phyloP scores from a whole-genome alignment of 2,329 filamentous ascomycete species.

The Colletotrichum sojae region DNA sequence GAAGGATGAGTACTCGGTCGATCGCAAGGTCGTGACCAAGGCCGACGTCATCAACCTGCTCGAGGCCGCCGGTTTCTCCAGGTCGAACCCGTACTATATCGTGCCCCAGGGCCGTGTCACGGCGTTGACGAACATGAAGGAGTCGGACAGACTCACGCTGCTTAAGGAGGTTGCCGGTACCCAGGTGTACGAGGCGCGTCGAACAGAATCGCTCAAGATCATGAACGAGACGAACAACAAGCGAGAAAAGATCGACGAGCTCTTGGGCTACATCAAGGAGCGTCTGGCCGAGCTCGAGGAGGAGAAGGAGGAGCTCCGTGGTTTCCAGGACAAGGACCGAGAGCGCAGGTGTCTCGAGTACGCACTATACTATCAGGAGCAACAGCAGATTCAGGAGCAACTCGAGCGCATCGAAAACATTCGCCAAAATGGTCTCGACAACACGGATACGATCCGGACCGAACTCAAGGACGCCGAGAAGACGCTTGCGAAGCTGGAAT shows the following conservation, averaged over 20 bases:
- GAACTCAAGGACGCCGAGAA: conserved; percentile 85
- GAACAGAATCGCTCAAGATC: conserved; percentile 93
- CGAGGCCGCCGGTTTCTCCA: conserved; percentile 95
- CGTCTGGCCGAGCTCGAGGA: conserved; percentile 91
- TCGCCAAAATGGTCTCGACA: conserved; percentile 85
- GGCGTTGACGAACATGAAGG: conserved; percentile 98
- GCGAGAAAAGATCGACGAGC: conserved; percentile 92
- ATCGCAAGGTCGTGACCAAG: conserved; percentile 96
- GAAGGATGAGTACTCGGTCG: conserved; percentile 98
- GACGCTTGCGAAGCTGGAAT: conserved; percentile 81
- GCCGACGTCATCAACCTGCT: conserved; percentile 94
- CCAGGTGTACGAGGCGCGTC: conserved; percentile 93
- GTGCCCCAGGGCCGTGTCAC: conserved; percentile 98
- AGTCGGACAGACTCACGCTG: conserved; percentile 88
- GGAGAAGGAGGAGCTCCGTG: conserved; percentile 95
- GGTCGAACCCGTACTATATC: conserved; percentile 99
- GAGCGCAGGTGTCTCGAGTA: conserved; percentile 95
- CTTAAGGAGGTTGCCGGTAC: conserved; percentile 99
- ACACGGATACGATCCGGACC: conserved; percentile 84
- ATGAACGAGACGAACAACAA: conserved; percentile 98
- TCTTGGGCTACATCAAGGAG: conserved; percentile 92
- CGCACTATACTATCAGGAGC: conserved; percentile 91
- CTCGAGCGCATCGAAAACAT: conserved; percentile 88
- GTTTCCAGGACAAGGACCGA: conserved; percentile 94
- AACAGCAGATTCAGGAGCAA: conserved; percentile 81